Conservation (phyloP, 352 stramenopile species). For the Paralagenidium karlingii region DNA sequence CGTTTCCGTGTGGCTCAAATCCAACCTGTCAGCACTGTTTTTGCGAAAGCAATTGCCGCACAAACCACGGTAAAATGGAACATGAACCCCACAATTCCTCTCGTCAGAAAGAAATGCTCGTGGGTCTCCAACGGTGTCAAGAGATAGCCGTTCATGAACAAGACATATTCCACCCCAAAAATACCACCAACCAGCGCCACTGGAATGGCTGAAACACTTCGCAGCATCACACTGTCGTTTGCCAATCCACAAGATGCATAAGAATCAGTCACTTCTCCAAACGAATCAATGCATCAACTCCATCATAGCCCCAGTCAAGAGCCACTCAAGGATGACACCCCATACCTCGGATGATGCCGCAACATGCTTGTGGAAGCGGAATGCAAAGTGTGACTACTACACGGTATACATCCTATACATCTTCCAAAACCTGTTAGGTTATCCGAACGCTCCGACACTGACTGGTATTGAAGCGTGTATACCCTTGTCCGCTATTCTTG, state of each 20-base stretch:
- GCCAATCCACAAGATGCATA: too few relatives aligned
- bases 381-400: not conserved
- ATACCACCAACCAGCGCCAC: conserved; percentile 52
- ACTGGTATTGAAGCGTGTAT: too few relatives aligned
- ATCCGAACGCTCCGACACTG: too few relatives aligned
- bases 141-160: conserved; percentile 42
- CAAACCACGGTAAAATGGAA: conserved; percentile 53
- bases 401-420: too few relatives aligned
- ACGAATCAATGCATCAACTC: too few relatives aligned
- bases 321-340: too few relatives aligned
- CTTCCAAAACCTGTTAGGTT: too few relatives aligned
- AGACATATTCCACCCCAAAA: conserved; percentile 48
- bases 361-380: conserved; percentile 20
- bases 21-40: conserved; percentile 71
- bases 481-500: too few relatives aligned
- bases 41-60: conserved; percentile 45
- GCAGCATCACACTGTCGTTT: too few relatives aligned
- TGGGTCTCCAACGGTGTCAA: conserved; percentile 18
- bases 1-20: too few relatives aligned
- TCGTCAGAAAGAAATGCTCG: conserved; percentile 9
- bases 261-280: too few relatives aligned
- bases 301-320: too few relatives aligned
- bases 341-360: conserved; percentile 59
- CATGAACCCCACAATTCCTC: conserved; percentile 19
- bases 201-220: conserved; percentile 31